A percentile compares a stretch with the other conserved stretches of the same genome.
These are phyloP conservation scores for Erigeron philadelphicus DNA, from an alignment of 140 eudicot species.

Conservation along the genomic window DNA sequence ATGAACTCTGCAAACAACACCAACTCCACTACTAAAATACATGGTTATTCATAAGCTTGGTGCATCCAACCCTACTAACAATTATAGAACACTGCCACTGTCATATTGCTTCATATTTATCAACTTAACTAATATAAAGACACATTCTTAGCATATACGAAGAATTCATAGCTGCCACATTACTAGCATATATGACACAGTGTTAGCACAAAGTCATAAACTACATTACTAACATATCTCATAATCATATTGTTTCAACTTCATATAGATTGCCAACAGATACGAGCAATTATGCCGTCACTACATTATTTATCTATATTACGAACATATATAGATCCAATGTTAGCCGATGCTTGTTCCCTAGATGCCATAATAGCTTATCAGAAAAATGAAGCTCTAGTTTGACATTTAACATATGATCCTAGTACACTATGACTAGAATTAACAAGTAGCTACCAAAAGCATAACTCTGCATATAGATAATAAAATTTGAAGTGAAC, in stretches of 20 bases:
- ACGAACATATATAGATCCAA: background rate
- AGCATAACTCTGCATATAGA: slow-evolving; percentile 15
- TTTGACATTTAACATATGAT: slow-evolving; percentile 9
- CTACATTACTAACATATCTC: background rate
- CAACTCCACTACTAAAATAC: slow-evolving; percentile 1
- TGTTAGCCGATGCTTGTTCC: slow-evolving; percentile 21
- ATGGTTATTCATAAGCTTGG: background rate
- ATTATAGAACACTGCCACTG: background rate
- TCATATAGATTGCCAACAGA: too few relatives aligned
- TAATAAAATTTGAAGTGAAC: slow-evolving; percentile 14
- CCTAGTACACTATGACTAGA: background rate
- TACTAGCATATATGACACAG: background rate
- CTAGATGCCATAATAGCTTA: slow-evolving; percentile 26
- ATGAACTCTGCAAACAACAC: background rate
- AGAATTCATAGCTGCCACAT: background rate
- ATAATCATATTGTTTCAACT: too few relatives aligned
- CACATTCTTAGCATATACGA: too few relatives aligned
- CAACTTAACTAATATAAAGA: too few relatives aligned
- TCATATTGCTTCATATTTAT: too few relatives aligned
- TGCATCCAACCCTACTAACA: background rate
- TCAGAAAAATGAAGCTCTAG: slow-evolving; percentile 19
- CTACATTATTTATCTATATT: too few relatives aligned
- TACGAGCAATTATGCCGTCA: too few relatives aligned
- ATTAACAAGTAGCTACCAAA: slow-evolving; percentile 24
- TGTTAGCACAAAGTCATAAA: background rate